phyloP scores from a whole-genome alignment of 2,329 filamentous ascomycete species.

The Sclerotinia glacialis region DNA sequence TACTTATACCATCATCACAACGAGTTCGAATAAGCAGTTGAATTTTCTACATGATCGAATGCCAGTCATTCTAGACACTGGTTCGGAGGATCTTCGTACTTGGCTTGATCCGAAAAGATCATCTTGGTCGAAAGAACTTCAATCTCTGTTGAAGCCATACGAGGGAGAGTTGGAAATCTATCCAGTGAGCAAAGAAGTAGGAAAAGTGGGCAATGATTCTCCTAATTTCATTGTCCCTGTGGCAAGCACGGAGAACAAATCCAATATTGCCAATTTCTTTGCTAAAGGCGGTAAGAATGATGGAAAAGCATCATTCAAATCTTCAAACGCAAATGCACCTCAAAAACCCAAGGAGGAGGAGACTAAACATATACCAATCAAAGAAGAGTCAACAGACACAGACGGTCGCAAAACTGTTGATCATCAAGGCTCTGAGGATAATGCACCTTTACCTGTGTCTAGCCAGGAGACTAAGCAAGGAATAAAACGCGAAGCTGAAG shows the following conservation, averaged over 20 bases:
- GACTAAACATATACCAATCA: constrained; percentile 24
- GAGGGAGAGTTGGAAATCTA: constrained; percentile 79
- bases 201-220: constrained; percentile 91
- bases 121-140: constrained; percentile 76
- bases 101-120: constrained; percentile 75
- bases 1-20: constrained; percentile 94
- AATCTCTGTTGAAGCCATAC: constrained; percentile 75
- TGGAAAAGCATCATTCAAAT: constrained; percentile 19
- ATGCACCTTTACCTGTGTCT: constrained; percentile 34
- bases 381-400: constrained; percentile 31
- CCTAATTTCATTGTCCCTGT: constrained; percentile 79
- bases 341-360: constrained; percentile 27
- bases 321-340: constrained; percentile 21
- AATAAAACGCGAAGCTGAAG: constrained; percentile 36
- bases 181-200: constrained; percentile 82
- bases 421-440: constrained; percentile 34
- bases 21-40: constrained; percentile 76
- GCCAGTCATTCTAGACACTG: constrained; percentile 85
- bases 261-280: constrained; percentile 94
- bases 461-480: constrained; percentile 30
- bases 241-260: constrained; percentile 82
- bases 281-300: constrained; percentile 46
- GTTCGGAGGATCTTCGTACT: constrained; percentile 62
- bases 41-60: constrained; percentile 90
- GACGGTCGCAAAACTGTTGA: constrained; percentile 31